Evolutionary conservation across 1,284 basidiomycete genomes (phyloP).

Genomic region (Mycena citricolor): DNA sequence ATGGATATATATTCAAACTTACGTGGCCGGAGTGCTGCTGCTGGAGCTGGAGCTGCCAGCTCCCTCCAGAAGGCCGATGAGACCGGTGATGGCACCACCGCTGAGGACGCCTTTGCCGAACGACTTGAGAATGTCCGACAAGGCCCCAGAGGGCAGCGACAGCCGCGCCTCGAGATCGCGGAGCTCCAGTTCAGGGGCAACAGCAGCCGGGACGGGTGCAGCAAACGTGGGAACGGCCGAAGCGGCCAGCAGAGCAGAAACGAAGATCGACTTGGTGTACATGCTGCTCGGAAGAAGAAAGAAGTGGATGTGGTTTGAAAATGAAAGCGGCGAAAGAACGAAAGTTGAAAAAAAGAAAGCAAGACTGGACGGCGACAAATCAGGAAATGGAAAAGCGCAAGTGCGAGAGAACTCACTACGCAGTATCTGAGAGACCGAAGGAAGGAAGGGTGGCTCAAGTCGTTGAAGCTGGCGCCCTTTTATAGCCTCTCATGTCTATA

Average conservation of each 20-base stretch:
- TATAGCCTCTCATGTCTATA: too few relatives aligned
- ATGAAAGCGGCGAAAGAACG: neutral
- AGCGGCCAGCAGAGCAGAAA: slow-evolving; percentile 12
- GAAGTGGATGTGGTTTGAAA: neutral
- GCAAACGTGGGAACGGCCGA: slow-evolving; percentile 6
- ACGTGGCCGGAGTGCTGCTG: slow-evolving; percentile 5
- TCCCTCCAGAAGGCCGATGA: slow-evolving; percentile 13
- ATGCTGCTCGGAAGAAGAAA: slow-evolving; percentile 3
- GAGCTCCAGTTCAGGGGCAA: too few relatives aligned
- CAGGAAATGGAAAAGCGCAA: too few relatives aligned
- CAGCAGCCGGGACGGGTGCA: slow-evolving; percentile 8
- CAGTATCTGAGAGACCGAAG: too few relatives aligned
- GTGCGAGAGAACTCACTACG: too few relatives aligned
- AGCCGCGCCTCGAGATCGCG: slow-evolving; percentile 12
- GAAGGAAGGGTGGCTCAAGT: too few relatives aligned
- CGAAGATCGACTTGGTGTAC: slow-evolving; percentile 13
- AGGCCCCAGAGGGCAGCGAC: slow-evolving; percentile 10
- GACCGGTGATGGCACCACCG: slow-evolving; percentile 13
- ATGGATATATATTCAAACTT: slow-evolving; percentile 1
- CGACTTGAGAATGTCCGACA: slow-evolving; percentile 14
- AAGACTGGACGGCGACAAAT: too few relatives aligned
- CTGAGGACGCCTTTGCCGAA: slow-evolving; percentile 14
- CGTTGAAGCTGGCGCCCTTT: too few relatives aligned
- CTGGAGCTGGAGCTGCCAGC: neutral
- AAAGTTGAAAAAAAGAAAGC: too few relatives aligned